phyloP scores from a whole-genome alignment of 2,329 filamentous ascomycete species.

The Tothia fuscella region DNA sequence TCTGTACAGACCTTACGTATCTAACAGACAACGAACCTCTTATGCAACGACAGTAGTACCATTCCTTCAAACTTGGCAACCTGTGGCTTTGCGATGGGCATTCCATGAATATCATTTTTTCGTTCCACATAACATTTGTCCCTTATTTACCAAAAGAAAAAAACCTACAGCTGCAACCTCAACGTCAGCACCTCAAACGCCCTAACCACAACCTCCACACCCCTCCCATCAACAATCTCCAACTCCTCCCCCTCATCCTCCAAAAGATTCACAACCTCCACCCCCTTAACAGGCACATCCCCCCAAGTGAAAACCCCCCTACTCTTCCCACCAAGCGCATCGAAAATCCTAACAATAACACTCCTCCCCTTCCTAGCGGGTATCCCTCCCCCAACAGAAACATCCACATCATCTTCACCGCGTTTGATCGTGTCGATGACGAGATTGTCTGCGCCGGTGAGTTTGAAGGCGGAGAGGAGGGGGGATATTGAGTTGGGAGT shows the following conservation, averaged over 20 bases:
- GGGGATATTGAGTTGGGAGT: conserved; percentile 17
- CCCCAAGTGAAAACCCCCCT: conserved; percentile 56
- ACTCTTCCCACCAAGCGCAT: conserved; percentile 72
- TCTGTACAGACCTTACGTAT: no score
- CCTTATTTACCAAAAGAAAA: no score
- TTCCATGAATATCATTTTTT: no score
- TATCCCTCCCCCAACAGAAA: conserved; percentile 40
- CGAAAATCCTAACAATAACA: conserved; percentile 76
- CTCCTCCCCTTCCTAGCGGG: conserved; percentile 59
- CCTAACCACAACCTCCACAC: conserved; percentile 39
- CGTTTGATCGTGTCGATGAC: conserved; percentile 86
- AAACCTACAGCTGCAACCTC: conserved; percentile 42
- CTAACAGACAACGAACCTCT: no score
- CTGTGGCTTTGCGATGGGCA: no score
- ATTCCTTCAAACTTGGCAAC: no score
- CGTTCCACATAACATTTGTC: no score
- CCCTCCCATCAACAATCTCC: conserved; percentile 35
- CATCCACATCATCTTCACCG: conserved; percentile 47
- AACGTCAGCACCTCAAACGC: conserved; percentile 82
- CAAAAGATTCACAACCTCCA: conserved; percentile 72
- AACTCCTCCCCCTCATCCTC: conserved; percentile 74
- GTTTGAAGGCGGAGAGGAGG: conserved; percentile 46
- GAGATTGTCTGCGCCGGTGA: conserved; percentile 54
- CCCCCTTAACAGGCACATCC: conserved; percentile 58
- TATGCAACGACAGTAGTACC: no score